Base-by-base conservation (phyloP, 2,329 filamentous ascomycete genomes). In the Cladosporium austrohemisphaericum region DNA sequence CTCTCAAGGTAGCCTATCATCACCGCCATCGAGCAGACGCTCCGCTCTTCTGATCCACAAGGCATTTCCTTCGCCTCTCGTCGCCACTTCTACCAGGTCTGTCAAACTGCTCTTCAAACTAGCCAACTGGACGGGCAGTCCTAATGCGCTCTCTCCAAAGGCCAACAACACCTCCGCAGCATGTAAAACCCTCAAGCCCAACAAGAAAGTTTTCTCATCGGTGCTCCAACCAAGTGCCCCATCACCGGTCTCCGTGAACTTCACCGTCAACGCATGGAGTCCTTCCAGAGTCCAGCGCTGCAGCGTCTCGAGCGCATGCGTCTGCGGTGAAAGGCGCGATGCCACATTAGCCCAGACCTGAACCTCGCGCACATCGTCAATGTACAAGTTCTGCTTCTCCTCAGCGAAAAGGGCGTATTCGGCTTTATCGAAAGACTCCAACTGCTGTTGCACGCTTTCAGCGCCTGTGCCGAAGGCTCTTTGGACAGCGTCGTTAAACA, bases 341-440 rank as follows among this genome's bases (percentile, higher is more conserved):
- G 86, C 69, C 2, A 80, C 71, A 13, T 65, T 66, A 0, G 76
- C 69, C 89, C 90, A 96, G n/a, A 81, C 65, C 14, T 76, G 70
- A 3, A 83, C 75, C 65, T 96, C 91, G 40, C 83, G 76, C 5
- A 88, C 80, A 57, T 90, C 84, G 65, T 97, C 92, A 41, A 92
- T 74, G 66, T 88, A 97, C n/a, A 96, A 76, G 64, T 98, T 98
- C 65, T 95, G 90, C 65, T 94, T 91, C 68, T 98, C 93, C 49
- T 89, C 78, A 1, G 80, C 84, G 64, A 98, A 98, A 1, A 98
- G 78, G 3, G 83, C 76, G 65, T 59, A 16, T 32, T 35, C 23
- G 3, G 26, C 37, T 16, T 50, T 36, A 10, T 47, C 44, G 10
- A 47, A 20, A 1, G 33, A 32, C 14, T 35, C 26, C 18, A 63